Evolutionary conservation across 139 green algal genomes (phyloP), one percentile per base, ranked within the genome.

Genomic region (Chlamydomonas eustigma): DNA sequence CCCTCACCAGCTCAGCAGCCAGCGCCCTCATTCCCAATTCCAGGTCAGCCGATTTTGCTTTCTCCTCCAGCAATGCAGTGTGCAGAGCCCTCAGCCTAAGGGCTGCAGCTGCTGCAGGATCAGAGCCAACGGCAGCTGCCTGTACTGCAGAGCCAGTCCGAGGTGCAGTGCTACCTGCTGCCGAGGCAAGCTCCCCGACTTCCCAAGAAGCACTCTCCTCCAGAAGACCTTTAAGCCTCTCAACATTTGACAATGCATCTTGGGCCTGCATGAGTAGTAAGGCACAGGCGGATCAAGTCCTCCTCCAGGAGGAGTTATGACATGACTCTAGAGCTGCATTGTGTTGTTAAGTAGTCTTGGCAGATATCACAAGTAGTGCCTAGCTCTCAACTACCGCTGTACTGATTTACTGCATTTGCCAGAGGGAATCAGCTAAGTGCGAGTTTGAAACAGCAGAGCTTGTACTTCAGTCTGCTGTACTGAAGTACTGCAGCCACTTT

Each of bases 171-270:
- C 2, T 24, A n/a, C 52, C 51, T 1, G 51, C 71, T 12, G 50
- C 50, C 2, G 28, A 66, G 22, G n/a, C n/a, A n/a, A n/a, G n/a
- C n/a, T n/a, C n/a, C n/a, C n/a, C n/a, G n/a, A n/a, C n/a, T n/a
- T 76, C 68, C 90, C 90, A 95, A 1, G 70, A 66, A 0, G 89
- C 84, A 24, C 83, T 84, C 58, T 93, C 90, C 50, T 92, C 86
- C 44, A 94, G 81, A 37, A 92, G 52, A 5, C 90, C 87, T 50
- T 94, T 92, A 35, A 94, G 81, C 37, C 75, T 75, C 30, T 89
- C 73, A 3, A 84, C n/a, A n/a, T n/a, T n/a, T n/a, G n/a, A n/a
- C n/a, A n/a, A n/a, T n/a, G n/a, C n/a, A n/a, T n/a, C n/a, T n/a
- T n/a, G n/a, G n/a, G n/a, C 78, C 67, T 86, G 83, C 0, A 70